phyloP scores from a whole-genome alignment of 2,329 filamentous ascomycete species.

The Aspergillus flavus region DNA sequence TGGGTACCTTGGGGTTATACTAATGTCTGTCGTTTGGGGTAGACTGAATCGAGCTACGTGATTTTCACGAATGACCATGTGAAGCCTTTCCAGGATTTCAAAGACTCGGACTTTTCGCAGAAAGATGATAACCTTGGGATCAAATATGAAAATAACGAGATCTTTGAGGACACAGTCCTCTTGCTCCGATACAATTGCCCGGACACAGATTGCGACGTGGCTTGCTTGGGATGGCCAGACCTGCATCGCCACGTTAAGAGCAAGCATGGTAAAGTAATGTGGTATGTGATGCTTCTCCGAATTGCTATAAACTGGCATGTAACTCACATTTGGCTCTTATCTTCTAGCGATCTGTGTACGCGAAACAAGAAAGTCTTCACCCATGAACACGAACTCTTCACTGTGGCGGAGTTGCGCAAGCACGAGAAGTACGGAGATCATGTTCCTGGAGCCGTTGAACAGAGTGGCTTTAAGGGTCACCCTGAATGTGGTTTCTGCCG shows the following conservation, averaged over 20 bases:
- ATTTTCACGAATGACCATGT: conserved; percentile 85
- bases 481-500: conserved; percentile 92
- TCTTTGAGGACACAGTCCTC: conserved; percentile 86
- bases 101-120: conserved; percentile 70
- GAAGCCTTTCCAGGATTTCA: conserved; percentile 86
- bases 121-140: conserved; percentile 87
- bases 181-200: conserved; percentile 94
- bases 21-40: conserved; percentile 16
- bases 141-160: conserved; percentile 83
- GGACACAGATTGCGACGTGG: conserved; percentile 78
- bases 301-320: background rate
- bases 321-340: conserved; percentile 7
- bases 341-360: conserved; percentile 74
- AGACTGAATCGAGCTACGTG: conserved; percentile 64
- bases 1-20: background rate
- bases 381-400: conserved; percentile 94
- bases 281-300: conserved; percentile 47
- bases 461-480: conserved; percentile 95
- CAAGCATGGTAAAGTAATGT: conserved; percentile 85
- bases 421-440: conserved; percentile 93
- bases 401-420: conserved; percentile 74
- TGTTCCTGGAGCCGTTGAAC: conserved; percentile 82
- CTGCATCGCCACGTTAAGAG: conserved; percentile 79
- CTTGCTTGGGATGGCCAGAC: conserved; percentile 79
- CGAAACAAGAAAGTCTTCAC: conserved; percentile 98